Evolutionary conservation across 371 early-diverging fungal species (phyloP).

Genomic region (Dichotomocladium elegans): DNA sequence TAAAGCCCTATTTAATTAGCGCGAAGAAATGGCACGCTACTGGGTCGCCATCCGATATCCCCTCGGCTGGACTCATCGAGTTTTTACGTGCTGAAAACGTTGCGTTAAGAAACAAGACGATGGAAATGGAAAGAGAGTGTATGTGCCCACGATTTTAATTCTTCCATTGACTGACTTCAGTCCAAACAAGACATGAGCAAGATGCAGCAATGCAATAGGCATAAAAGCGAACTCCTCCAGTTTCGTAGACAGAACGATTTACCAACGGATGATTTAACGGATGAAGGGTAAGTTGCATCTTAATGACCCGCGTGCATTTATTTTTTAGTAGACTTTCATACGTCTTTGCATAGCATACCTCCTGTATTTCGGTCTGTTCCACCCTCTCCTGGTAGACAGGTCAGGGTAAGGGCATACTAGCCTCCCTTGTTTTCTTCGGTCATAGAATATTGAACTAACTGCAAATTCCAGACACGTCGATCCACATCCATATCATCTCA

Average conservation of each 20-base stretch:
- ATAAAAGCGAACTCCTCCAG: conserved; percentile 66
- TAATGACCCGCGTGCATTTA: not conserved
- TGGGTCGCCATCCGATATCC: conserved; percentile 30
- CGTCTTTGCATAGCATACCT: conserved; percentile 20
- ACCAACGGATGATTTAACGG: conserved; percentile 53
- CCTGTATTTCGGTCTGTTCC: conserved; percentile 43
- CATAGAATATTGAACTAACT: not conserved
- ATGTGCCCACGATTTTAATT: conserved; percentile 7
- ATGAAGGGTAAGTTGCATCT: conserved; percentile 41
- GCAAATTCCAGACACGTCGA: conserved; percentile 35
- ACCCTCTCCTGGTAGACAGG: conserved; percentile 42
- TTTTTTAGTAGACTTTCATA: not conserved
- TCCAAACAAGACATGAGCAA: conserved; percentile 49
- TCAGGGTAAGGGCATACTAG: conserved; percentile 41
- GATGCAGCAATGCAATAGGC: conserved; percentile 65
- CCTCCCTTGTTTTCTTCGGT: not conserved
- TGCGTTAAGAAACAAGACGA: conserved; percentile 52
- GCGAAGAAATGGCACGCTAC: conserved; percentile 57
- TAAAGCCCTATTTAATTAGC: too few relatives aligned
- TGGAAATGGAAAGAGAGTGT: conserved; percentile 77
- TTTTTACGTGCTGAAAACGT: conserved; percentile 68
- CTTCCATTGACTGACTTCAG: not conserved
- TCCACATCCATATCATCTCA: conserved; percentile 51
- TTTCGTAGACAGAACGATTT: conserved; percentile 61
- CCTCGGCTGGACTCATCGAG: conserved; percentile 57